Evolutionary conservation across 371 early-diverging fungal species (phyloP).

Genomic region (Mucor lusitanicus): DNA sequence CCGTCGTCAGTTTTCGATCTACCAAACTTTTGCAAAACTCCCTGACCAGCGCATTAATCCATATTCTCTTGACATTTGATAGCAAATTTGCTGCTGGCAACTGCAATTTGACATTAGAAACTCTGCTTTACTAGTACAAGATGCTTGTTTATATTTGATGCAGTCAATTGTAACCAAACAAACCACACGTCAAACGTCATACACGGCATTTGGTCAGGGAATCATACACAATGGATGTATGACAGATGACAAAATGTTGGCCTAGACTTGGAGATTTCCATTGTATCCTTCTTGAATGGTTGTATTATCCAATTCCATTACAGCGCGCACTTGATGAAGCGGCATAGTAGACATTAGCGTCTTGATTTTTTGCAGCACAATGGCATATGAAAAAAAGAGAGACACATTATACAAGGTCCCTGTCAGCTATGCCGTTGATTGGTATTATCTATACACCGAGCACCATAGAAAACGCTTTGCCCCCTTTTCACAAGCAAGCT

Average conservation of each 20-base stretch:
- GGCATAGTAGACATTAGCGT: not conserved
- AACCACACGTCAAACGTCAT: not conserved
- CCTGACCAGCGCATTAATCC: too few species aligned
- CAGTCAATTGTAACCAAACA: not conserved
- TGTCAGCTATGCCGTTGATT: not conserved
- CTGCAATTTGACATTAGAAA: not conserved
- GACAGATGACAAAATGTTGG: not conserved
- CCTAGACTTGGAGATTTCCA: not conserved
- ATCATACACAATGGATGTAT: not conserved
- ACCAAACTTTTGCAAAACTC: not conserved
- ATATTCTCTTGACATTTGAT: too few species aligned
- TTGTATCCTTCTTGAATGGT: not conserved
- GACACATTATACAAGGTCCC: not conserved
- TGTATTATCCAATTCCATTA: not conserved
- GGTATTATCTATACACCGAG: not conserved
- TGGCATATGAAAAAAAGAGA: not conserved
- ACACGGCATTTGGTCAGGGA: not conserved
- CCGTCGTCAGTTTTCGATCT: not conserved
- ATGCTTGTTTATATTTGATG: not conserved
- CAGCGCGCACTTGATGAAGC: not conserved
- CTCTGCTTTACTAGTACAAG: not conserved
- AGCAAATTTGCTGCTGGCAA: not conserved
- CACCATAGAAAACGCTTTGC: not conserved
- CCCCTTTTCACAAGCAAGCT: not conserved
- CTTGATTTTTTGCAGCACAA: not conserved